Conservation (phyloP, 139 green algal species). For the Coccomyxa sp. region DNA sequence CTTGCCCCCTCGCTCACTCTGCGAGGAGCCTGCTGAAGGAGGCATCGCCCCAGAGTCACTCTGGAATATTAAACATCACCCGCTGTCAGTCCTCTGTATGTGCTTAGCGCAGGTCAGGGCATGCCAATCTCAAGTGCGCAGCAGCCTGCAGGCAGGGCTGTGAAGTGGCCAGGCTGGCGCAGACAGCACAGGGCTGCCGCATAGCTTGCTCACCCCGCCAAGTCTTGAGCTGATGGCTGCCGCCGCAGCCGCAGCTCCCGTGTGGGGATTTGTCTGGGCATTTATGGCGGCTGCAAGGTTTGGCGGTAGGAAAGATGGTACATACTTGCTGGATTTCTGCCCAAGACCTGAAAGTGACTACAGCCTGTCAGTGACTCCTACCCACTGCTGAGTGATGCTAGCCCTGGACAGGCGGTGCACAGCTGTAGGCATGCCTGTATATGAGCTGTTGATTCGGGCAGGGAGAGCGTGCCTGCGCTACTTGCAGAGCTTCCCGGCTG, state of each 20-base stretch:
- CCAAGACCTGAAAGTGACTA: no score
- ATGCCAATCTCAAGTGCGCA: no score
- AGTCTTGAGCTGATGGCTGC: neutral
- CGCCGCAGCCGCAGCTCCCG: neutral
- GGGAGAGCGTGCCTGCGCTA: no score
- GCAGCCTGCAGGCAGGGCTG: no score
- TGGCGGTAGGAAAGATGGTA: slow-evolving; percentile 71
- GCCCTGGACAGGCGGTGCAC: no score
- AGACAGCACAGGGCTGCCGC: no score
- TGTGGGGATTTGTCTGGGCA: slow-evolving; percentile 11
- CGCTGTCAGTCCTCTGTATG: neutral
- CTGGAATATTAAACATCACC: slow-evolving; percentile 3
- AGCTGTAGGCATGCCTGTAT: no score
- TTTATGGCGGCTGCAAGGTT: slow-evolving; percentile 41
- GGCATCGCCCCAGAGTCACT: neutral
- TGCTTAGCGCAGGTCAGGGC: no score
- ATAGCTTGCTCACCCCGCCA: neutral
- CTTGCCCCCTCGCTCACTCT: slow-evolving; percentile 47
- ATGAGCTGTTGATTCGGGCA: no score
- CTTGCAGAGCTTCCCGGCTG: slow-evolving; percentile 42
- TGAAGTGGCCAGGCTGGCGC: no score
- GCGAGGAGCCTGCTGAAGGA: slow-evolving; percentile 7
- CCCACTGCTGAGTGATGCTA: no score
- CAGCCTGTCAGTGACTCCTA: no score
- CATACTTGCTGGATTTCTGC: slow-evolving; percentile 53